Percentiles rank a stretch among this genome's conserved stretches.
phyloP scores from a whole-genome alignment of 192 early-diverging fungal genomes.

The Coemansia aciculifera region DNA sequence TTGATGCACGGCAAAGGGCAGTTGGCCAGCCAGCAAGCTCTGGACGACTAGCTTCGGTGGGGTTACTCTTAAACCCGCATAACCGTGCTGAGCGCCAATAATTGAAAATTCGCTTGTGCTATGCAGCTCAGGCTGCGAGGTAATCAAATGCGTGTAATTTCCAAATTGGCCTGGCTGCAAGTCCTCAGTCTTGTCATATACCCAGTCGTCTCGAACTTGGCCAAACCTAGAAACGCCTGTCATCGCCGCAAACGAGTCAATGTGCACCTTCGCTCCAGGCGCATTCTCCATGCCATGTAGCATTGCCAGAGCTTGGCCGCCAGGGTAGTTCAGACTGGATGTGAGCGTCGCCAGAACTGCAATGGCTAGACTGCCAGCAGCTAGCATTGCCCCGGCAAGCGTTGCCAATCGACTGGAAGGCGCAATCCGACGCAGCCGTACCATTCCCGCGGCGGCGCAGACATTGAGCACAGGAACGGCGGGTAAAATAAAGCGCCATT shows the following conservation, averaged over 20 bases:
- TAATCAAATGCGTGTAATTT: slow-evolving; percentile 37
- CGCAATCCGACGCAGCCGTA: slow-evolving; percentile 5
- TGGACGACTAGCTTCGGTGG: background rate
- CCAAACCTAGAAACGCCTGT: slow-evolving; percentile 84
- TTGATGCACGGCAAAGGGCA: slow-evolving; percentile 7
- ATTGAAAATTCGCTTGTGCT: slow-evolving; percentile 15
- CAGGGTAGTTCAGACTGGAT: slow-evolving; percentile 87
- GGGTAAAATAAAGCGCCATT: slow-evolving; percentile 93
- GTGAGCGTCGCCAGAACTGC: slow-evolving; percentile 51
- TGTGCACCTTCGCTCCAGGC: slow-evolving; percentile 56
- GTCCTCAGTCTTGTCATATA: slow-evolving; percentile 68
- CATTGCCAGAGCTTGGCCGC: slow-evolving; percentile 70
- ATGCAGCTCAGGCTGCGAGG: slow-evolving; percentile 28
- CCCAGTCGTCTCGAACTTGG: slow-evolving; percentile 58
- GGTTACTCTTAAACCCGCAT: slow-evolving; percentile 12
- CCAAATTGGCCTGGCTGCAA: slow-evolving; percentile 27
- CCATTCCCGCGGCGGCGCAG: slow-evolving; percentile 61
- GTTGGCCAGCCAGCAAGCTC: background rate
- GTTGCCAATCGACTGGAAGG: slow-evolving; percentile 25
- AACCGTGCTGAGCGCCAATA: slow-evolving; percentile 23
- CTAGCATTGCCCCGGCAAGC: background rate
- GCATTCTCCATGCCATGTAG: slow-evolving; percentile 60
- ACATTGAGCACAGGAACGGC: slow-evolving; percentile 78
- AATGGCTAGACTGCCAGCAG: slow-evolving; percentile 4
- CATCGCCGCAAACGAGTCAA: slow-evolving; percentile 77